Evolutionary conservation across 2,329 filamentous ascomycete species (phyloP), one percentile per base, ranked within the genome.

Genomic region (Calonectria hawksworthii): DNA sequence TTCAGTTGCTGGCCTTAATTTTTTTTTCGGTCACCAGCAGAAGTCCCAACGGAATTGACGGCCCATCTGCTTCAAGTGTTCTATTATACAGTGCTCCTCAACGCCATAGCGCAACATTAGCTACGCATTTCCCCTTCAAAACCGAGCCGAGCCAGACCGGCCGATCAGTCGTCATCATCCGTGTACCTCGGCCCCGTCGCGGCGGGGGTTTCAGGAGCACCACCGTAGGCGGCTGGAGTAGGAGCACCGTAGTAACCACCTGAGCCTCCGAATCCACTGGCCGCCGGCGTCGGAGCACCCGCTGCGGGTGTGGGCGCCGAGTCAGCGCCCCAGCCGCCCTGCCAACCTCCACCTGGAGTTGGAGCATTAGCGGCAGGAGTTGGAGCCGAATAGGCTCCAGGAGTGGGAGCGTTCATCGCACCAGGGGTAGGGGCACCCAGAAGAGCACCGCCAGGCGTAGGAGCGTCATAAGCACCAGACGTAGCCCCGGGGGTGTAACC

Each of bases 271-370:
- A 75, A 75, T 4, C 74, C 79, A 73, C 68, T 91, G 0, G 92
- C 93, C 32, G 91, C 93, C 0, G 94, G 94, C 0, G 94, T 96
- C 0, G 93, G 93, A 21, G 93, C 94, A 72, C 86, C 90, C 11
- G 88, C 92, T 6, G 88, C 92, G 1, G 93, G 93, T 0, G 93
- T 94, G 1, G 93, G 92, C 2, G 93, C 93, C 9, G 91, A 89
- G 71, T 94, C 93, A 0, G 87, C 87, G 47, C 89, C 89, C 90
- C 90, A 92, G 30, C 90, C 89, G 30, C 89, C 87, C 75, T 90
- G 88, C 90, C 92, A 92, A 11, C 89, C 90, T 7, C 89, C 92
- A 9, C 92, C 93, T 2, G 93, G 94, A 0, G 94, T 95, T 0
- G 94, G 94, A 1, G 94, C 94, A 78, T 89, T 91, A 14, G 89